Evolutionary conservation across 176 grass and related monocot genomes (phyloP).

Genomic region (Avena sativa): DNA sequence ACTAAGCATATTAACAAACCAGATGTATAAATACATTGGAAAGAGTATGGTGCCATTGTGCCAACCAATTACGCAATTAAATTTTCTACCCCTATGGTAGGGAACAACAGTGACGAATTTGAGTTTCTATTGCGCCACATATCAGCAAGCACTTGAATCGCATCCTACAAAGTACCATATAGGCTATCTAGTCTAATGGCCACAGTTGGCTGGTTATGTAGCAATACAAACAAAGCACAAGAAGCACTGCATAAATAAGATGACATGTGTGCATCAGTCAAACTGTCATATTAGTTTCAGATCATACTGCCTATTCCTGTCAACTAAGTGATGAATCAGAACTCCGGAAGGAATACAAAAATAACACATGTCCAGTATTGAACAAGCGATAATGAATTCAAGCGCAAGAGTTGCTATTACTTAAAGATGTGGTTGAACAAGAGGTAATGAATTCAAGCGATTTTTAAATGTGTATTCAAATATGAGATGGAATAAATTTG

Average conservation of each 20-base stretch:
- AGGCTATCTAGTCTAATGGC: not conserved
- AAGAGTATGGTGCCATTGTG: not conserved
- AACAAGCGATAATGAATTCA: conserved; percentile 21
- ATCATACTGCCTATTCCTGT: not conserved
- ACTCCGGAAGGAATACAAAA: not conserved
- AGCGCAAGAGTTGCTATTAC: not conserved
- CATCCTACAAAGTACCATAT: not conserved
- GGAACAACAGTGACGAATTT: not conserved
- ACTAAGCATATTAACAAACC: conserved; percentile 27
- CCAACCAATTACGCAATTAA: not conserved
- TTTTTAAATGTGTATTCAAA: not conserved
- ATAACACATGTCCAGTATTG: not conserved
- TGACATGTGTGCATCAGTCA: not conserved
- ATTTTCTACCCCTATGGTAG: not conserved
- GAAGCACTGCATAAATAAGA: not conserved
- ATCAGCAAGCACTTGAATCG: conserved; percentile 2
- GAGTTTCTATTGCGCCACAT: not conserved
- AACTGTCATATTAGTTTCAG: not conserved
- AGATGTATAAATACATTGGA: conserved; percentile 11
- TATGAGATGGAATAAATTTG: not conserved
- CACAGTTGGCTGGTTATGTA: not conserved
- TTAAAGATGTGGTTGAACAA: not conserved
- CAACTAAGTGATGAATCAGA: not conserved
- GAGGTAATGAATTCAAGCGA: too few relatives aligned
- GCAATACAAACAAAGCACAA: conserved; percentile 28